phyloP scores from a whole-genome alignment of 495 filamentous ascomycete genomes.

The Aspergillus conjunctus region DNA sequence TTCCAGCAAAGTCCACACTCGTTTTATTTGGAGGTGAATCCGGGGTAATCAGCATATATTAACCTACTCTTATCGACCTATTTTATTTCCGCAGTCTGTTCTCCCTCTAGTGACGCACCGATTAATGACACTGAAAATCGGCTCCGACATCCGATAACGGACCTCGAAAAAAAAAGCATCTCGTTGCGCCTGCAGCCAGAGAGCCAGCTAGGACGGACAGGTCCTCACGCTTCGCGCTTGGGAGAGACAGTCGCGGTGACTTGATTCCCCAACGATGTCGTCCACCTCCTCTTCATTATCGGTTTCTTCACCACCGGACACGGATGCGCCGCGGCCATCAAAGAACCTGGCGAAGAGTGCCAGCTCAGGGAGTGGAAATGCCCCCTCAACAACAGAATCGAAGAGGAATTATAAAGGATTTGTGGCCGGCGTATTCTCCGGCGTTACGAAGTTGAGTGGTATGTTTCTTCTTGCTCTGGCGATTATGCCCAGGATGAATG shows the following conservation, averaged over 20 bases:
- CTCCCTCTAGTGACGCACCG: not conserved
- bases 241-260: not conserved
- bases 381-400: constrained; percentile 21
- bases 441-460: constrained; percentile 89
- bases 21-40: not conserved
- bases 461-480: constrained; percentile 27
- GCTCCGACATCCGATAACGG: constrained; percentile 20
- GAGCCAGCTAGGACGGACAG: not conserved
- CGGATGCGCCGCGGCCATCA: constrained; percentile 21
- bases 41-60: not conserved
- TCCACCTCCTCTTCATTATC: constrained; percentile 31
- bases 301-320: constrained; percentile 16
- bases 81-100: not conserved
- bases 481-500: not conserved
- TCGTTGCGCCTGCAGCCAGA: not conserved
- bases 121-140: constrained; percentile 10
- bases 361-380: constrained; percentile 9
- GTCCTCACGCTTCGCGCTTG: not conserved
- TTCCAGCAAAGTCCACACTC: constrained; percentile 10
- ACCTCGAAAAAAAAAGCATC: constrained; percentile 5
- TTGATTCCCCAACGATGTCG: constrained; percentile 23
- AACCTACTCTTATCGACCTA: not conserved
- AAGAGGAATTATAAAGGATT: constrained; percentile 81
- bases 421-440: constrained; percentile 90
- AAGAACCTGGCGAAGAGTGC: constrained; percentile 4